phyloP scores from a whole-genome alignment of 257 asterid species.

The Nicotiana knightiana region DNA sequence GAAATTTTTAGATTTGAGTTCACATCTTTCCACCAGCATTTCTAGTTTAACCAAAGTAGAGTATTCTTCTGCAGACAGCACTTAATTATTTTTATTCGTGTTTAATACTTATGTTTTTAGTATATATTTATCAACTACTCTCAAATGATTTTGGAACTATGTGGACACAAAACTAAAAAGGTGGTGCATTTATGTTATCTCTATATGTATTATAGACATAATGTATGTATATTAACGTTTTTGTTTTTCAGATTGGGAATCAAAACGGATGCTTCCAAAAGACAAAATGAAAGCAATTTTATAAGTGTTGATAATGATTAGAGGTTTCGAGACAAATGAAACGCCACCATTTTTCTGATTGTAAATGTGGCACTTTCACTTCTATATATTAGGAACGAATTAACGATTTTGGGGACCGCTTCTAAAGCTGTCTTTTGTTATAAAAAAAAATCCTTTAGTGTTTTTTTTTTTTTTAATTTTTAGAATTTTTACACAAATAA shows the following conservation, averaged over 20 bases:
- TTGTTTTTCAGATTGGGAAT: not conserved
- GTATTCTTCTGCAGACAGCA: not conserved
- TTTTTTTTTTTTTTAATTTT: too few relatives aligned
- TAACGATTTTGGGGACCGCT: too few relatives aligned
- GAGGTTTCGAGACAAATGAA: not conserved
- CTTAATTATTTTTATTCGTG: not conserved
- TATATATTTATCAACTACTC: not conserved
- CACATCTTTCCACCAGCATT: slow-evolving; percentile 4
- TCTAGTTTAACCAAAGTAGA: not conserved
- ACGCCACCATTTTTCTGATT: too few relatives aligned
- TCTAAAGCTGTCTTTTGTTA: too few relatives aligned
- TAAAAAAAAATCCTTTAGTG: too few relatives aligned
- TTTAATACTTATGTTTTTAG: not conserved
- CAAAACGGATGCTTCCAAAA: not conserved
- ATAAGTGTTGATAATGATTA: not conserved
- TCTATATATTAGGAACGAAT: too few relatives aligned
- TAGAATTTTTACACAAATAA: too few relatives aligned
- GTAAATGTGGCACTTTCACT: too few relatives aligned
- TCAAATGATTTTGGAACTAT: slow-evolving; percentile 1
- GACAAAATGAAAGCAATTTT: not conserved
- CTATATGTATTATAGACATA: not conserved
- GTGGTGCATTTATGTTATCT: not conserved
- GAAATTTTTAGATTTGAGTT: slow-evolving; percentile 7
- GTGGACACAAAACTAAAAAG: not conserved
- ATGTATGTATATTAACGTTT: not conserved